A percentile compares a stretch with the other conserved stretches of the same genome.
phyloP scores from a whole-genome alignment of 108 stramenopile species.

The Heterococcus sp. region DNA sequence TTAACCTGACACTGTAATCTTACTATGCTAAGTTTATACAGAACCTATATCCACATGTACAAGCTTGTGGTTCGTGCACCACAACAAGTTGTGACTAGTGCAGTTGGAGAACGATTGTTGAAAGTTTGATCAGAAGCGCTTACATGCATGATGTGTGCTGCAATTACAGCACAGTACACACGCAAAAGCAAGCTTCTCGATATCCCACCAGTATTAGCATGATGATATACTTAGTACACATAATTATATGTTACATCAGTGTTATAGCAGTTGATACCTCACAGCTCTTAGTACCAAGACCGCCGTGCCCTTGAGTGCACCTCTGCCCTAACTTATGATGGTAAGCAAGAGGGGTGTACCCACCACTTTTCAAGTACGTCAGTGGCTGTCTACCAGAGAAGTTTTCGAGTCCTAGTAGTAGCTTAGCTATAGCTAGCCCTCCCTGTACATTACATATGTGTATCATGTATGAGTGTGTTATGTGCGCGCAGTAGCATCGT shows the following conservation, averaged over 20 bases:
- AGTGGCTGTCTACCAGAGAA: slow-evolving; percentile 54
- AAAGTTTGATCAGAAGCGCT: too few species aligned
- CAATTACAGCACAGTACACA: too few species aligned
- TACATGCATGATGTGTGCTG: too few species aligned
- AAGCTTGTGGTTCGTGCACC: neutral
- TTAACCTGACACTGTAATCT: neutral
- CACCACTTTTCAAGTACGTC: slow-evolving; percentile 42
- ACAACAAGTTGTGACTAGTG: neutral
- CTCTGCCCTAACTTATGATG: slow-evolving; percentile 22
- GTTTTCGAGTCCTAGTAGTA: slow-evolving; percentile 29
- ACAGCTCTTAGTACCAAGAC: neutral
- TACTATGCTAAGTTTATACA: neutral
- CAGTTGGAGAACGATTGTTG: neutral
- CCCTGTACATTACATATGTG: too few species aligned
- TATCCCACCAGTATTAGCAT: neutral
- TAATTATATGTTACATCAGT: neutral
- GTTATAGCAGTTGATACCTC: too few species aligned
- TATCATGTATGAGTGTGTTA: too few species aligned
- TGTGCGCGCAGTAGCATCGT: too few species aligned
- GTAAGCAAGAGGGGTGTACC: slow-evolving; percentile 43
- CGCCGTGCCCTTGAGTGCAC: slow-evolving; percentile 1
- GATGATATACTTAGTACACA: neutral
- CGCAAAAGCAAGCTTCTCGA: neutral
- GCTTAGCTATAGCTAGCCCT: slow-evolving; percentile 48
- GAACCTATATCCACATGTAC: neutral